These are phyloP conservation scores for Alternaria arbusti DNA, from an alignment of 2,329 filamentous ascomycete genomes.

Conservation along the genomic window DNA sequence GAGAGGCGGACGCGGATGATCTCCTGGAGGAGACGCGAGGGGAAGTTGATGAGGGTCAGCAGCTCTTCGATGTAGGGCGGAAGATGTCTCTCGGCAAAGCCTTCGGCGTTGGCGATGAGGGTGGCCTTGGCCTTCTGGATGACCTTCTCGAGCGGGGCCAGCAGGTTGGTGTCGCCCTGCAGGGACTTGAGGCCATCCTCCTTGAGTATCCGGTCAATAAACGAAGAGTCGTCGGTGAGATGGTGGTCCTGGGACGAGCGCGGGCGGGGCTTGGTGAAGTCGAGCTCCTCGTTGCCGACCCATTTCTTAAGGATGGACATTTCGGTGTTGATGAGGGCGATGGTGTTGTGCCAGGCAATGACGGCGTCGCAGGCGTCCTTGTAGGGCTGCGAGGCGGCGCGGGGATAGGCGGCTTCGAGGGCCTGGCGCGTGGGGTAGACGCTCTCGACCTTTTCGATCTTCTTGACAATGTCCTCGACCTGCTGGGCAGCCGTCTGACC, in stretches of 20 bases:
- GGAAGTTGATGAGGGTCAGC: constrained; percentile 95
- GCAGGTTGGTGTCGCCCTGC: constrained; percentile 83
- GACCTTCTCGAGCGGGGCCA: constrained; percentile 80
- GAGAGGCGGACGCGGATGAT: constrained; percentile 91
- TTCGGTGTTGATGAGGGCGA: constrained; percentile 93
- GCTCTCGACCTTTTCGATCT: constrained; percentile 87
- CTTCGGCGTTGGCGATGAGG: constrained; percentile 81
- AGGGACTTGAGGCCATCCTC: constrained; percentile 93
- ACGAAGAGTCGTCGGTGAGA: constrained; percentile 87
- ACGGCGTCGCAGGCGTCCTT: constrained; percentile 85
- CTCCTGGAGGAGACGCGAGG: constrained; percentile 92
- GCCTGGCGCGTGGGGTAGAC: constrained; percentile 82
- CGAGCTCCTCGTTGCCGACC: constrained; percentile 95
- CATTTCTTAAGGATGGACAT: constrained; percentile 89
- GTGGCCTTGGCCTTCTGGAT: constrained; percentile 94
- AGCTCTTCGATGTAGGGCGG: constrained; percentile 97
- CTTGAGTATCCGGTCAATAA: constrained; percentile 92
- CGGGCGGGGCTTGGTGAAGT: constrained; percentile 79
- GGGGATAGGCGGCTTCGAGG: constrained; percentile 75
- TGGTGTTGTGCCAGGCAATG: constrained; percentile 96
- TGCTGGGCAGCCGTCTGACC: constrained; percentile 88
- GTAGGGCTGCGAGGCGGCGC: constrained; percentile 78
- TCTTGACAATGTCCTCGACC: constrained; percentile 85
- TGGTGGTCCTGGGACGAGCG: constrained; percentile 73
- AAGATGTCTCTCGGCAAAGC: constrained; percentile 86